These are phyloP conservation scores for Candida albicans DNA, from an alignment of 1,139 yeast species.

Conservation along the genomic window DNA sequence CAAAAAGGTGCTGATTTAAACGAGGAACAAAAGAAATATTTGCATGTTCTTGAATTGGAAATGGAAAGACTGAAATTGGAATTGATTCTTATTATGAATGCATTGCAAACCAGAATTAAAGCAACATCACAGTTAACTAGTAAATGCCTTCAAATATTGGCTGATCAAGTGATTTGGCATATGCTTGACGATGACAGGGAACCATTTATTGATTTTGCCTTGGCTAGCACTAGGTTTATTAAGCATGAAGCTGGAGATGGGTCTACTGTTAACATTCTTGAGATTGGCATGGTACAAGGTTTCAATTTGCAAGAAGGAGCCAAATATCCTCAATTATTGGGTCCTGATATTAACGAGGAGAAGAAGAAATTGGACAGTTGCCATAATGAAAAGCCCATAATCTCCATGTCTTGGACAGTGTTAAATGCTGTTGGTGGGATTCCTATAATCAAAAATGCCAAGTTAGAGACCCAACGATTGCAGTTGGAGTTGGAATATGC, in stretches of 20 bases:
- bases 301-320: slow-evolving; percentile 64
- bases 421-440: slow-evolving; percentile 87
- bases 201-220: slow-evolving; percentile 72
- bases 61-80: slow-evolving; percentile 57
- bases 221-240: slow-evolving; percentile 63
- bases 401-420: slow-evolving; percentile 68
- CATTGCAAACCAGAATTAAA: slow-evolving; percentile 47
- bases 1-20: slow-evolving; percentile 25
- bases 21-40: slow-evolving; percentile 26
- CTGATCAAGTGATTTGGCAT: slow-evolving; percentile 73
- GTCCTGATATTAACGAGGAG: slow-evolving; percentile 44
- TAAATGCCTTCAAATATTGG: slow-evolving; percentile 38
- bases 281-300: slow-evolving; percentile 66
- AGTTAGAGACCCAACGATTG: slow-evolving; percentile 64
- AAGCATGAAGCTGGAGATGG: slow-evolving; percentile 56
- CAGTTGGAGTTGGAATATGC: slow-evolving; percentile 70
- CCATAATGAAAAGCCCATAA: slow-evolving; percentile 32
- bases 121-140: slow-evolving; percentile 28
- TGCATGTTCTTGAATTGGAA: slow-evolving; percentile 53
- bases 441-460: slow-evolving; percentile 49
- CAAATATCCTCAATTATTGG: slow-evolving; percentile 67
- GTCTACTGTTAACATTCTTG: slow-evolving; percentile 60
- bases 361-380: slow-evolving; percentile 9
- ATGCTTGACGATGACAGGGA: slow-evolving; percentile 57
- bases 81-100: slow-evolving; percentile 64